Evolutionary conservation across 2,329 filamentous ascomycete genomes (phyloP).

Genomic region (Penicillium frequentans): DNA sequence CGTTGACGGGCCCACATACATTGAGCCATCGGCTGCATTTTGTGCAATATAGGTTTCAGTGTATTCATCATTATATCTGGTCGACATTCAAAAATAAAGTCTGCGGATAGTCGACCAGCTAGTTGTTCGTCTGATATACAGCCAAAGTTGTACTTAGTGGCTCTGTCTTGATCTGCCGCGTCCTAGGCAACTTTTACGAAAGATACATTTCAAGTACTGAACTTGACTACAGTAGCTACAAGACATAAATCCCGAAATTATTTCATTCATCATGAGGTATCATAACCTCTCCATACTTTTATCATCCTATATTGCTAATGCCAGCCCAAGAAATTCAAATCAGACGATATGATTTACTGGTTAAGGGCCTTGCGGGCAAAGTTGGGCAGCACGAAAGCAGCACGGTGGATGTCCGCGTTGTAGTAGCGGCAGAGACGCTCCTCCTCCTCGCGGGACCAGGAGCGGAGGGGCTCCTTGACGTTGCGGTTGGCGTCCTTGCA

Average conservation of each 20-base stretch:
- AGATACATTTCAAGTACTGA: no score
- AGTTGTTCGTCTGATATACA: no score
- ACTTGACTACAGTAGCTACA: background rate
- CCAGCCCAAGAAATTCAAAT: background rate
- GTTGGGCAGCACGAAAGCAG: constrained; percentile 87
- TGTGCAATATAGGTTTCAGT: no score
- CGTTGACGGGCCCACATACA: no score
- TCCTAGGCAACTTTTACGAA: no score
- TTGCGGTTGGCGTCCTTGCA: constrained; percentile 86
- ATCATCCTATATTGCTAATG: constrained; percentile 1
- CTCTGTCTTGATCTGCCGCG: no score
- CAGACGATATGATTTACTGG: background rate
- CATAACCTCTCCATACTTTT: constrained; percentile 18
- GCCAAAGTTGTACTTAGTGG: no score
- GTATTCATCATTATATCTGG: no score
- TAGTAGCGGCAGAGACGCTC: constrained; percentile 94
- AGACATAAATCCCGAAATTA: background rate
- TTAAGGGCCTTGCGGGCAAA: constrained; percentile 78
- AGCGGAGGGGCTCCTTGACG: constrained; percentile 79
- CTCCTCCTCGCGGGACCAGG: constrained; percentile 84
- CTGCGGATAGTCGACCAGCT: no score
- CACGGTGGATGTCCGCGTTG: constrained; percentile 94
- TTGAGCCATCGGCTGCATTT: no score
- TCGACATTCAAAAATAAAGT: no score
- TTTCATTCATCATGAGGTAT: constrained; percentile 22